Evolutionary conservation across 2,329 filamentous ascomycete species (phyloP).

Genomic region (Sporothrix pallida): DNA sequence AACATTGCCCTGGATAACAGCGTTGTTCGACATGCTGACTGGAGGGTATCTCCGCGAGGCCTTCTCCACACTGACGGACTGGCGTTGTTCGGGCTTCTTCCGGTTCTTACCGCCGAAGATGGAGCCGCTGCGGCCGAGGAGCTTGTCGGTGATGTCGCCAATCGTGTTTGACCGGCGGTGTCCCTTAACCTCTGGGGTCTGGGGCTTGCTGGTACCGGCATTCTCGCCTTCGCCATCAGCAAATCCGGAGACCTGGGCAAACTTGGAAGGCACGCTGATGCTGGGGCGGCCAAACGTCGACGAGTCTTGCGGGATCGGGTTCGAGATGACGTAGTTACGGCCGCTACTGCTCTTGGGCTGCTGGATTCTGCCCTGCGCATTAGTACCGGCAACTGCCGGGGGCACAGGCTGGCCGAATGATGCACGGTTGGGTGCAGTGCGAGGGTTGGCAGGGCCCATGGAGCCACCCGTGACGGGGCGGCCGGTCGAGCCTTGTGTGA

Average conservation of each 20-base stretch:
- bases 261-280: conserved; percentile 64
- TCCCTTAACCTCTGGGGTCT: conserved; percentile 52
- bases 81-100: conserved; percentile 55
- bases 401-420: conserved; percentile 89
- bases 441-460: conserved; percentile 70
- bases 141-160: conserved; percentile 79
- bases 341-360: conserved; percentile 68
- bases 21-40: conserved; percentile 78
- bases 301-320: conserved; percentile 64
- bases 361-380: conserved; percentile 86
- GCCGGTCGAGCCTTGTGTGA: conserved; percentile 56
- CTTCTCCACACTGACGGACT: conserved; percentile 51
- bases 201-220: conserved; percentile 39
- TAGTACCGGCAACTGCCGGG: conserved; percentile 85
- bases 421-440: conserved; percentile 65
- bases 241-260: conserved; percentile 64
- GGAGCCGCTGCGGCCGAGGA: conserved; percentile 83
- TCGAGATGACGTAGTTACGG: conserved; percentile 73
- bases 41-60: conserved; percentile 77
- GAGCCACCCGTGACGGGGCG: conserved; percentile 83
- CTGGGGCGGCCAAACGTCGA: conserved; percentile 64
- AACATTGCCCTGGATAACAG: conserved; percentile 43
- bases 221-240: conserved; percentile 57
- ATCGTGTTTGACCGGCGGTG: conserved; percentile 78
- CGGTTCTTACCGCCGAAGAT: conserved; percentile 71